Percentiles rank a stretch among this genome's conserved stretches.
phyloP scores from a whole-genome alignment of 192 early-diverging fungal species.

The Podila clonocystis region DNA sequence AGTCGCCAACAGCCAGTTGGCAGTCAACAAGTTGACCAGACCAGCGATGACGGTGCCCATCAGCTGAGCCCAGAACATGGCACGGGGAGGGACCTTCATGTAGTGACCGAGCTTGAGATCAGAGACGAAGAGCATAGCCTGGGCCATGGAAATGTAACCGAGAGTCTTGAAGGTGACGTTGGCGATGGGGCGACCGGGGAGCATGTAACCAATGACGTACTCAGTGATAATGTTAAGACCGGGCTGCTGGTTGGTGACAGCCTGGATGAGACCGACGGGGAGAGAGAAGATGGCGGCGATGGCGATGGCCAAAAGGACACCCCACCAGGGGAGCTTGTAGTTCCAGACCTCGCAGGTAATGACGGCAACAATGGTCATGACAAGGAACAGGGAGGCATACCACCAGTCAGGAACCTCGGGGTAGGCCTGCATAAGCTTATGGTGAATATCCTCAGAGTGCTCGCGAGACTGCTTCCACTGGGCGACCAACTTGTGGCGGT shows the following conservation, averaged over 20 bases:
- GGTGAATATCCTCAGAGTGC: conserved; percentile 64
- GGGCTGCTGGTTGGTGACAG: conserved; percentile 62
- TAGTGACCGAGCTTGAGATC: conserved; percentile 74
- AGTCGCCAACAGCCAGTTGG: too few species aligned
- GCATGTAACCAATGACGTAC: conserved; percentile 58
- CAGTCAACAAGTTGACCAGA: too few species aligned
- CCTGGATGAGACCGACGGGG: conserved; percentile 68
- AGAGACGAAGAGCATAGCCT: conserved; percentile 73
- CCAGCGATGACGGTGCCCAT: not conserved
- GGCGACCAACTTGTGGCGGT: conserved; percentile 63
- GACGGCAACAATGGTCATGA: conserved; percentile 50
- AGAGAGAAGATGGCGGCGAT: conserved; percentile 55
- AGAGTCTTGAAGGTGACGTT: conserved; percentile 65
- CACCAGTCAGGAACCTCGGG: conserved; percentile 66
- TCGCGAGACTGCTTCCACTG: conserved; percentile 54
- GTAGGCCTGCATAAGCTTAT: conserved; percentile 78
- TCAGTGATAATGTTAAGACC: conserved; percentile 61
- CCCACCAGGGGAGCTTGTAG: conserved; percentile 61
- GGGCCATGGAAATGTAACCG: too few species aligned
- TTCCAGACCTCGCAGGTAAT: conserved; percentile 38
- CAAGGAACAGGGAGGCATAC: conserved; percentile 55
- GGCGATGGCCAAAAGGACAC: conserved; percentile 53
- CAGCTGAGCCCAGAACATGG: conserved; percentile 63
- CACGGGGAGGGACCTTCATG: conserved; percentile 68
- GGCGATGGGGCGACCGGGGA: conserved; percentile 60